These are phyloP conservation scores for Jaltomata sinuosa DNA, from an alignment of 257 asterid genomes.

Conservation along the genomic window DNA sequence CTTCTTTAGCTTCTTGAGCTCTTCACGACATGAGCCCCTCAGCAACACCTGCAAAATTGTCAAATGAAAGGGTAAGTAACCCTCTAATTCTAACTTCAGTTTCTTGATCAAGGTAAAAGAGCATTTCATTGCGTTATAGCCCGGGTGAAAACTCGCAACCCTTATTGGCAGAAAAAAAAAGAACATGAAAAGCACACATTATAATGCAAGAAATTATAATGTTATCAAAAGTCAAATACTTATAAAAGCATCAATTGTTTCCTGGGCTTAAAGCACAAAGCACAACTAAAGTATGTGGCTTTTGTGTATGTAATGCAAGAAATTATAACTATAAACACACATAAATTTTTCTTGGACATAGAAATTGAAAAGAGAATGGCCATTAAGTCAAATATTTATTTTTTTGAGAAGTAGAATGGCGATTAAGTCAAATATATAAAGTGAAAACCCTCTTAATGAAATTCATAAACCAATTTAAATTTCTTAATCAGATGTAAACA, in stretches of 20 bases:
- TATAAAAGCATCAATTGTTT: not conserved
- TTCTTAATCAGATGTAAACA: not conserved
- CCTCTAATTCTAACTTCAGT: not conserved
- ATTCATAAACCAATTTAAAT: not conserved
- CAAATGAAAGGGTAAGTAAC: conserved; percentile 7
- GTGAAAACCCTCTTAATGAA: not conserved
- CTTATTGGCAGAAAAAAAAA: not conserved
- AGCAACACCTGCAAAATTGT: conserved; percentile 57
- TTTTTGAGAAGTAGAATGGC: not conserved
- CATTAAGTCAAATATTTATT: not conserved
- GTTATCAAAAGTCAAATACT: not conserved
- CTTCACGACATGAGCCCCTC: conserved; percentile 64
- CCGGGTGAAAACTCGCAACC: not conserved
- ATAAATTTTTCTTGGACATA: not conserved
- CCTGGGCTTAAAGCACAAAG: not conserved
- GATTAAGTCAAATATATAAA: not conserved
- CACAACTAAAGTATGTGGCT: not conserved
- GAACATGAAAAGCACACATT: not conserved
- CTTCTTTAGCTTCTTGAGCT: conserved; percentile 75
- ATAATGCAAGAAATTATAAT: no score
- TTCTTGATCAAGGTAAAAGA: not conserved
- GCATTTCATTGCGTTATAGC: not conserved
- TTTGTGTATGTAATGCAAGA: not conserved
- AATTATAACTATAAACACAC: not conserved
- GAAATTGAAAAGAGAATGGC: not conserved